Evolutionary conservation across 1,284 basidiomycete species (phyloP), one percentile per base, ranked within the genome.

Genomic region (Xanthoconium separans): DNA sequence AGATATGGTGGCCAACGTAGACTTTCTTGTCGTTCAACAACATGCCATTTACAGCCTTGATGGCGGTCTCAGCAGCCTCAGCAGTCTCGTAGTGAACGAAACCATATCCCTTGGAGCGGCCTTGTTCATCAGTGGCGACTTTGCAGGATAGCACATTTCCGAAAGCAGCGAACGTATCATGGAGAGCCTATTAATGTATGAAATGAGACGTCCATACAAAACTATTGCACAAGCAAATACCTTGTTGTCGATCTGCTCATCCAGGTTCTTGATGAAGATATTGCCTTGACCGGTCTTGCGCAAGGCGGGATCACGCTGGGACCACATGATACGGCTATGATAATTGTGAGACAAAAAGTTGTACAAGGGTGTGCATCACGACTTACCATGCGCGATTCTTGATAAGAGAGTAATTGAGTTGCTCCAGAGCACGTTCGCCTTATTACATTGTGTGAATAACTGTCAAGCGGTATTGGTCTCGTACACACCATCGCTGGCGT

Each of bases 211-310:
- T 34, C 6, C 37, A 51, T 18, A n/a, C 33, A 20, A 44, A 47
- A 16, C 2, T 20, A 24, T 44, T 12, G 10, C 24, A 29, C 27
- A 39, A 7, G 40, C 18, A 29, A 20, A 11, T 68, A 89, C 89
- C 87, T 99, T 99, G 85, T 99, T 99, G 80, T 99, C 97, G 66
- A 99, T 99, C 60, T 83, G 83, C 75, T 97, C 93, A 73, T 99
- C 97, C 64, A 99, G 80, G 79, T 99, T 99, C 82, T 99, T 99
- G 81, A 99, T 99, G 80, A 99, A 99, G 72, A 99, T 96, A 77
- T 99, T 99, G 75, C 97, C 97, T 79, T 98, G 95, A 62, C 95
- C 95, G 62, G 95, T 98, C 85, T 99, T 98, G 77, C 97, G 94
- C 70, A 99, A 86, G 65, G 94, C 93, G 59, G 97, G 97, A 80